Conservation (phyloP, 208 protist genomes). For the Acanthamoeba healyi region DNA sequence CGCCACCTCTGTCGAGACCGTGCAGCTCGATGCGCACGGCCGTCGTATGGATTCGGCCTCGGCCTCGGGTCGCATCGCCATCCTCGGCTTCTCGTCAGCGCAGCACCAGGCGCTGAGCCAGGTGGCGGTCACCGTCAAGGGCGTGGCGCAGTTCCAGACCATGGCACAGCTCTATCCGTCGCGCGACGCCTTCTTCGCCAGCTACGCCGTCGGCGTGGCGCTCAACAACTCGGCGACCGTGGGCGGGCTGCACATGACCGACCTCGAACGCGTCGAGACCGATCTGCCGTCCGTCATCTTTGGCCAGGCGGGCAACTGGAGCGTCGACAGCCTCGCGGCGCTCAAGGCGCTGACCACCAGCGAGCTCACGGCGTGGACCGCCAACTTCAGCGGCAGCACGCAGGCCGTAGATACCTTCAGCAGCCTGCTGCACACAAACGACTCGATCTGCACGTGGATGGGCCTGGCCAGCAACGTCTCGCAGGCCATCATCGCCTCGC, state of each 20-base stretch:
- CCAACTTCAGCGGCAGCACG: constrained; percentile 13
- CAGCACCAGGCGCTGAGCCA: not conserved
- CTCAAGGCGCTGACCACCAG: constrained; percentile 1
- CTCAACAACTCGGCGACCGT: not conserved
- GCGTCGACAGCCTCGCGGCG: not conserved
- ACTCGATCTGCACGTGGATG: constrained; percentile 54
- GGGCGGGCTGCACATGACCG: not conserved
- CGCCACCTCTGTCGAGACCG: not conserved
- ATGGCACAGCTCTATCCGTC: not conserved
- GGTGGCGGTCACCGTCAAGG: not conserved
- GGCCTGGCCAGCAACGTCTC: constrained; percentile 14
- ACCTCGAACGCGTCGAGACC: not conserved
- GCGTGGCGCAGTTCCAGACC: not conserved
- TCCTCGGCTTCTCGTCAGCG: not conserved
- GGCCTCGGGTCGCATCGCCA: not conserved
- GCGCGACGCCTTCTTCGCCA: not conserved
- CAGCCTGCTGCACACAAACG: constrained; percentile 28
- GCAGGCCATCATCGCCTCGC: not conserved
- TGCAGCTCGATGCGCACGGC: not conserved
- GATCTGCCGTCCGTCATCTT: not conserved
- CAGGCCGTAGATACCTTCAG: not conserved
- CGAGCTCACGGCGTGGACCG: not conserved
- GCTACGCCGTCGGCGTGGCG: not conserved
- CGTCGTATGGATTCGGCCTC: not conserved
- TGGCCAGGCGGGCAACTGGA: not conserved